These are phyloP conservation scores for Pichia rugopelliculosa DNA, from an alignment of 805 yeast genomes.

Conservation along the genomic window DNA sequence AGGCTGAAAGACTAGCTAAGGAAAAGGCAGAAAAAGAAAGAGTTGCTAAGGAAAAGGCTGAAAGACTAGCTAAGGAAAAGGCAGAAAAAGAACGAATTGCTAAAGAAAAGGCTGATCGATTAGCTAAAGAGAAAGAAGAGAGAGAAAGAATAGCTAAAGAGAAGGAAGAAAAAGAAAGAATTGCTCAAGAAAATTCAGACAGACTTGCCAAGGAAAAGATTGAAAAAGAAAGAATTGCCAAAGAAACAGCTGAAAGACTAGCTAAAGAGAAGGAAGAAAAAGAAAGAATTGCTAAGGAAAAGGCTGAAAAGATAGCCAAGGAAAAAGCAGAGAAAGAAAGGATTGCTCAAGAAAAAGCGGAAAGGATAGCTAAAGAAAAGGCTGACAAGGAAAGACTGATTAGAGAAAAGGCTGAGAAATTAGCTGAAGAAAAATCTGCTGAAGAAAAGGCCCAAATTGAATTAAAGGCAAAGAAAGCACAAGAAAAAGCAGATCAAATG, in stretches of 20 bases:
- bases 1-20: not conserved
- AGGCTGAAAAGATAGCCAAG: not conserved
- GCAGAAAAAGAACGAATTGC: not conserved
- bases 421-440: not conserved
- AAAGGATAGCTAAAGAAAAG: not conserved
- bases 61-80: not conserved
- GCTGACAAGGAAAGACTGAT: not conserved
- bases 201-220: not conserved
- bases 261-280: slow-evolving; percentile 5
- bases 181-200: not conserved
- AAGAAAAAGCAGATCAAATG: not conserved
- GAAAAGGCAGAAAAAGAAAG: not conserved
- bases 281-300: slow-evolving; percentile 1
- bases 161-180: not conserved
- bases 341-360: not conserved
- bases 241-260: not conserved
- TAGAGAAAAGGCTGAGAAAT: not conserved
- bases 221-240: not conserved
- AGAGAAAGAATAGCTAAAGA: not conserved
- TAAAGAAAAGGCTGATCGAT: not conserved
- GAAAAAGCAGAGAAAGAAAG: slow-evolving; percentile 2
- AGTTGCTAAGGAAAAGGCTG: not conserved
- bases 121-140: not conserved
- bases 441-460: not conserved
- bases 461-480: not conserved